Base-by-base conservation (phyloP, 1,284 basidiomycete species). In the Ganoderma lucidum region DNA sequence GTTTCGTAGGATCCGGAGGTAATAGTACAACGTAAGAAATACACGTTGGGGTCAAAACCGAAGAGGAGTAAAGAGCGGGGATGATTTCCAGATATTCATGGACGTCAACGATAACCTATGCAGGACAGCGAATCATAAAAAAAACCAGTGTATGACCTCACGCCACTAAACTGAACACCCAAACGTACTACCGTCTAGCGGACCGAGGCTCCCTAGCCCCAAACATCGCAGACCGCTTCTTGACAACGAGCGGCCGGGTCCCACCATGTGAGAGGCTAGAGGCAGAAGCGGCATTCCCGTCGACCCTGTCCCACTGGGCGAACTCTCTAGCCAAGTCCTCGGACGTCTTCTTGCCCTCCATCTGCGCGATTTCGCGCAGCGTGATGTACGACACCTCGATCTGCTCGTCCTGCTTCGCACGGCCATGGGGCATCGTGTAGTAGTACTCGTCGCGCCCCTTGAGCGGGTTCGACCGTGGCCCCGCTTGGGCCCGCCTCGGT, bases 201-300 rank as follows among this genome's bases (percentile, higher is more conserved):
- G 32, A 5, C 12, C 35, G 35, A 19, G n/a, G 8, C 32, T 23
- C 10, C 56, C 35, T n/a, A 10, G 8, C 19, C 56, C 32, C 32
- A n/a, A 39, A n/a, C 19, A 59, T 39, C 19, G 35, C 56, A 10
- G 35, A 39, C n/a, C 56, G 56, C 8, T 59, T 59, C 56, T 23
- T 35, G 19, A 59, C 56, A 23, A 32, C 56, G 39, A 59, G 56
- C n/a, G 56, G 56, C 35, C 56, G 56, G 19, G 56, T 59, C 35
- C 35, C 56, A 5, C n/a, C 35, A n/a, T 15, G 12, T 9, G 56
- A 32, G 56, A 9, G 35, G 8, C 17, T 37, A 3, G 56, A 6
- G 6, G 15, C 37, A 12, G 56, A 35, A 35, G 37, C 56, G 35
- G n/a, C 35, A n/a, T 39, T 28, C 48, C 10, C 35, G 56, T 30